Conservation (phyloP, 148 eudicot species). For the Persicaria maculosa region DNA sequence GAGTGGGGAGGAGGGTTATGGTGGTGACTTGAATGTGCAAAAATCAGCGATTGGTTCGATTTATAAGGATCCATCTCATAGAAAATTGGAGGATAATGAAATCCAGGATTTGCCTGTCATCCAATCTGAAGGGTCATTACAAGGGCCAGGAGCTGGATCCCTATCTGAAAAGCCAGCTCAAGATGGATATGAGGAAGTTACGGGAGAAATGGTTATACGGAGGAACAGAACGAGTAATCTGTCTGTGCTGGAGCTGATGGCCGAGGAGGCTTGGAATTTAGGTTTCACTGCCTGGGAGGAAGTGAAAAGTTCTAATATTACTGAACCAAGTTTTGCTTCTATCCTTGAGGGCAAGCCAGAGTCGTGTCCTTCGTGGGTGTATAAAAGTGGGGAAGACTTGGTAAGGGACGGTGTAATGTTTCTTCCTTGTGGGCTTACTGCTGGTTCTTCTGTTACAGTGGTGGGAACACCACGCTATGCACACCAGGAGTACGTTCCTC, state of each 20-base stretch:
- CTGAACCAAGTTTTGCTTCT: constrained; percentile 34
- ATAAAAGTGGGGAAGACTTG: constrained; percentile 50
- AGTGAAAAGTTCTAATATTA: constrained; percentile 30
- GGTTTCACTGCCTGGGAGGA: constrained; percentile 87
- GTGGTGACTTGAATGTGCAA: constrained; percentile 22
- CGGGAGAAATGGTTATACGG: constrained; percentile 32
- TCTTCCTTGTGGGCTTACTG: constrained; percentile 95
- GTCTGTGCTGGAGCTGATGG: constrained; percentile 63
- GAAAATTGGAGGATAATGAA: constrained; percentile 43
- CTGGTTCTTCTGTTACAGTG: constrained; percentile 85
- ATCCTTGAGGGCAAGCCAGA: constrained; percentile 61
- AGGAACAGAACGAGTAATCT: constrained; percentile 40
- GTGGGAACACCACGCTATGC: constrained; percentile 81
- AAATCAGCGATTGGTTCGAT: constrained; percentile 30
- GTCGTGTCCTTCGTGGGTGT: constrained; percentile 75
- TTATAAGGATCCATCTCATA: constrained; percentile 37
- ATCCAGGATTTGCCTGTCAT: constrained; percentile 20
- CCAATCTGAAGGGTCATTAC: constrained; percentile 19
- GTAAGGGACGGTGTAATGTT: constrained; percentile 51
- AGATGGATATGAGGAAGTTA: constrained; percentile 57
- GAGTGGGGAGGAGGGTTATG: constrained; percentile 39
- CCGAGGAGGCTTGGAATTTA: constrained; percentile 82
- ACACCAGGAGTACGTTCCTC: constrained; percentile 76
- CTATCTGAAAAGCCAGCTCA: constrained; percentile 25
- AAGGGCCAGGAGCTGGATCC: constrained; percentile 22